phyloP scores from a whole-genome alignment of 371 early-diverging fungal species.

The Mortierella sp. region DNA sequence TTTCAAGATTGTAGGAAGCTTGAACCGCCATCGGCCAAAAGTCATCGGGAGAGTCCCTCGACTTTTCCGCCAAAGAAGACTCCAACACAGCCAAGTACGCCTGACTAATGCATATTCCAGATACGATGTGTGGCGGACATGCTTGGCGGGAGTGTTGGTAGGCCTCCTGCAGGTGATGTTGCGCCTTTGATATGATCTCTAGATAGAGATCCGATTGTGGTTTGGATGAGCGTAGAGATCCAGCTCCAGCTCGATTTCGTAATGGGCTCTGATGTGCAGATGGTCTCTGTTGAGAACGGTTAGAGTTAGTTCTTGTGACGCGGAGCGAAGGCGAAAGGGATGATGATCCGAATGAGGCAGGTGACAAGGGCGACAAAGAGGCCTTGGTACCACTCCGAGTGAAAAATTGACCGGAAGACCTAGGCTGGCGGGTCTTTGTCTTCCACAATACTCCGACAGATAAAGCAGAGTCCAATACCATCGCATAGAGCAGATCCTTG shows the following conservation, averaged over 20 bases:
- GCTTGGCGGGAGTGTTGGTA: conserved; percentile 15
- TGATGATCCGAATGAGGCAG: background rate
- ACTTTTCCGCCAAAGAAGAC: conserved; percentile 41
- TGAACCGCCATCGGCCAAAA: conserved; percentile 9
- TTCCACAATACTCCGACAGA: conserved; percentile 32
- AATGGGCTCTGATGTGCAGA: too few relatives aligned
- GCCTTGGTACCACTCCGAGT: background rate
- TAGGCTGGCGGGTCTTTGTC: background rate
- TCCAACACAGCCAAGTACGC: conserved; percentile 32
- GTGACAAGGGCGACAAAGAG: background rate
- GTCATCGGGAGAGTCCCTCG: background rate
- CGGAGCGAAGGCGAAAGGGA: too few relatives aligned
- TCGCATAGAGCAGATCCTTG: conserved; percentile 34
- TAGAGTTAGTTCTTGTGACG: background rate
- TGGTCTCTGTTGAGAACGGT: background rate
- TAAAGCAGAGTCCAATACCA: conserved; percentile 47
- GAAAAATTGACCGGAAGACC: background rate
- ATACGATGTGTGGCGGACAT: conserved; percentile 27
- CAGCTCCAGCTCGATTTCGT: too few relatives aligned
- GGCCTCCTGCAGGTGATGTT: conserved; percentile 21
- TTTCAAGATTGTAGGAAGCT: conserved; percentile 52
- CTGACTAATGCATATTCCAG: conserved; percentile 38
- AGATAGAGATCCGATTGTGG: conserved; percentile 6
- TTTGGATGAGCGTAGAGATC: too few relatives aligned
- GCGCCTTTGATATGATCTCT: conserved; percentile 19